Evolutionary conservation across 202 grass and related monocot genomes (phyloP), one percentile per base, ranked within the genome.

Genomic region (Digitaria exilis): DNA sequence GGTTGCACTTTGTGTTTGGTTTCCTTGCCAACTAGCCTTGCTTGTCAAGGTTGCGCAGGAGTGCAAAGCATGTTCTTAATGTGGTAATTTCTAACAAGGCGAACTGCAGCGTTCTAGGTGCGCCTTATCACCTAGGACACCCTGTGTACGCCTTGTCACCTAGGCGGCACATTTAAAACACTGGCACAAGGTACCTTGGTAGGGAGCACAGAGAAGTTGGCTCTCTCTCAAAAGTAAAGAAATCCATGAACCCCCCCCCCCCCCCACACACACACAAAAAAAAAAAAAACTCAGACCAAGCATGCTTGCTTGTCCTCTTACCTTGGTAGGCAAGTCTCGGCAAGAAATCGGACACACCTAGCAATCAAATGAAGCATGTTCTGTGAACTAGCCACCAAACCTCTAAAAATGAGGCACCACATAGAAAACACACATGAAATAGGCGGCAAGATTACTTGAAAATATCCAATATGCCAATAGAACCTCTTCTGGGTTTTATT

Each of bases 381-480:
- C 21, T 56, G 31, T 6, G 60, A 79, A 72, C 31, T 79, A 85
- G 55, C 66, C 79, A 79, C 55, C 66, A 79, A 52, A 22, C 42
- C 22, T 31, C 26, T 57, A 24, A 42, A 42, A 58, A 72, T 72
- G 32, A 44, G 77, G 16, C 64, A 73, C 73, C 46, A 46, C 43
- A 73, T 44, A 79, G 44, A 85, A 85, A 13, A 35, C 1, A 15
- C 42, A 71, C 26, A 62, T 39, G 21, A 48, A 28, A 46, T 42
- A n/a, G 56, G 59, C 51, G n/a, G 58, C 22, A 70, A 37, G 19
- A 30, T 48, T 78, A 11, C 43, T 51, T 30, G 11, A 59, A 61
- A 68, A 78, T 37, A 13, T 34, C 35, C 42, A 73, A 10, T 18
- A 45, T 79, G 12, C 57, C 34, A 56, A n/a, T 14, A 32, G 26